phyloP scores from a whole-genome alignment of 2,329 filamentous ascomycete species.

The Exophiala mesophila region DNA sequence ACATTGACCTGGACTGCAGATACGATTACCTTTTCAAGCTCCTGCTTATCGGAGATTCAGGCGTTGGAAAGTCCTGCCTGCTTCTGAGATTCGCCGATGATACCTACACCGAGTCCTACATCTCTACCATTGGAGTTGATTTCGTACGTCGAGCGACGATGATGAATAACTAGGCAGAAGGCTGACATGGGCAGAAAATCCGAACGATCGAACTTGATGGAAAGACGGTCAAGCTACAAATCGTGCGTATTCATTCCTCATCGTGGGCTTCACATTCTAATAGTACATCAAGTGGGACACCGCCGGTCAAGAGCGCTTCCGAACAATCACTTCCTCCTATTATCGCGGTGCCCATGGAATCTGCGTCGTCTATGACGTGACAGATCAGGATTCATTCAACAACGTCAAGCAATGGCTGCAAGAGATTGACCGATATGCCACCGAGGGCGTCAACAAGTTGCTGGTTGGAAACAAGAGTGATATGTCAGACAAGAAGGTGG shows the following conservation, averaged over 20 bases:
- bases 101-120: slow-evolving; percentile 99
- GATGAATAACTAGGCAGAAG: slow-evolving; percentile 8
- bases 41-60: slow-evolving; percentile 99
- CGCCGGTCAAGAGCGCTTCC: slow-evolving; percentile 97
- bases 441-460: slow-evolving; percentile 98
- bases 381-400: slow-evolving; percentile 99
- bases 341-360: slow-evolving; percentile 99
- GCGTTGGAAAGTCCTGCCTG: slow-evolving; percentile 99
- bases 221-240: slow-evolving; percentile 99
- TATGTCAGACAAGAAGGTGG: slow-evolving; percentile 99
- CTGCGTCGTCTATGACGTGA: slow-evolving; percentile 99
- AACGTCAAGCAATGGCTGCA: slow-evolving; percentile 99
- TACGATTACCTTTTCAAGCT: slow-evolving; percentile 99
- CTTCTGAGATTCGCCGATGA: slow-evolving; percentile 97
- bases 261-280: slow-evolving; percentile 24
- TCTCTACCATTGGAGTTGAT: slow-evolving; percentile 98
- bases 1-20: slow-evolving; percentile 49
- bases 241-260: slow-evolving; percentile 58
- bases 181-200: slow-evolving; percentile 73
- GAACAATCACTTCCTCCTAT: slow-evolving; percentile 99
- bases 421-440: slow-evolving; percentile 98
- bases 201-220: slow-evolving; percentile 98
- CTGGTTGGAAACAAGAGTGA: slow-evolving; percentile 99
- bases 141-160: slow-evolving; percentile 63
- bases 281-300: slow-evolving; percentile 78